A percentile compares a stretch with the other conserved stretches of the same genome.
phyloP scores from a whole-genome alignment of 2,329 filamentous ascomycete genomes.

The Alternaria sp. region DNA sequence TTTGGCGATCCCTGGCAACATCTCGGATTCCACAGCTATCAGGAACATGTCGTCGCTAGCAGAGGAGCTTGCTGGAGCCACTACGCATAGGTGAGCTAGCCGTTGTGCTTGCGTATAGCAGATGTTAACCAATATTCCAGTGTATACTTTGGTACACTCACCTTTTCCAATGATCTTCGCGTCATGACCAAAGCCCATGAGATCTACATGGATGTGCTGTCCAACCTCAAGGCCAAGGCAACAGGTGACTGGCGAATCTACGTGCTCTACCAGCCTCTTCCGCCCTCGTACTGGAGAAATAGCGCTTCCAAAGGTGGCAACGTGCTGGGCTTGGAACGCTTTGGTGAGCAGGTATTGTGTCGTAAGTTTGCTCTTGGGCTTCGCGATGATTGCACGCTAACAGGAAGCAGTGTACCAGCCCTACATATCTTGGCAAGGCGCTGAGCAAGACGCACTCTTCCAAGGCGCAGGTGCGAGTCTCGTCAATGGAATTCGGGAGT shows the following conservation, averaged over 20 bases:
- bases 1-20: slow-evolving; percentile 35
- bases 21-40: slow-evolving; percentile 34
- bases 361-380: slow-evolving; percentile 17
- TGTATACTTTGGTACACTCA: slow-evolving; percentile 38
- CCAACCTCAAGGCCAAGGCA: slow-evolving; percentile 39
- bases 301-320: slow-evolving; percentile 52
- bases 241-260: slow-evolving; percentile 47
- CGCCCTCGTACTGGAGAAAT: slow-evolving; percentile 49
- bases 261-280: slow-evolving; percentile 51
- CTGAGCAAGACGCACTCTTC: slow-evolving; percentile 32
- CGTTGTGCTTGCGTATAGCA: not conserved
- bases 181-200: slow-evolving; percentile 52
- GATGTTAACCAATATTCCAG: slow-evolving; percentile 7
- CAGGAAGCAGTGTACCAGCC: slow-evolving; percentile 26
- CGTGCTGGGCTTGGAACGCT: slow-evolving; percentile 51
- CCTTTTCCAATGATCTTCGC: slow-evolving; percentile 46
- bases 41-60: slow-evolving; percentile 39
- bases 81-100: slow-evolving; percentile 24
- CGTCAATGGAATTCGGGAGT: slow-evolving; percentile 25
- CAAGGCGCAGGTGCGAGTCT: slow-evolving; percentile 29
- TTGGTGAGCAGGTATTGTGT: slow-evolving; percentile 27
- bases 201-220: slow-evolving; percentile 53
- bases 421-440: slow-evolving; percentile 35
- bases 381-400: not conserved
- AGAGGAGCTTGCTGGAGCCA: slow-evolving; percentile 27